A percentile compares a stretch with the other conserved stretches of the same genome.
Evolutionary conservation across 108 stramenopile genomes (phyloP).

Genomic region (Cyclotella sp.): DNA sequence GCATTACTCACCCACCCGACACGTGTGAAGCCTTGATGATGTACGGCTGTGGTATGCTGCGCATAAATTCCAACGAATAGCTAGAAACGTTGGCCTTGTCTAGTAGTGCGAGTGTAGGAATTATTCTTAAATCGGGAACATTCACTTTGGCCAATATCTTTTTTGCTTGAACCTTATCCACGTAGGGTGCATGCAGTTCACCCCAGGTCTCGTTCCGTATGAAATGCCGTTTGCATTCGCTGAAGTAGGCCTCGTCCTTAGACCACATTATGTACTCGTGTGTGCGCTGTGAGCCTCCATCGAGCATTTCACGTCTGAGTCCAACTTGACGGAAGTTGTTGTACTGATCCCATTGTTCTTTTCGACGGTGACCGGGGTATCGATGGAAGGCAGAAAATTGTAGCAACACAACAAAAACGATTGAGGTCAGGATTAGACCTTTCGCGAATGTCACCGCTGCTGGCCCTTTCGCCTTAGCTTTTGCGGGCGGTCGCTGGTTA

Average conservation of each 20-base stretch:
- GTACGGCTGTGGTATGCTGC: conserved; percentile 16
- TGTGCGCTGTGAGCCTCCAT: background rate
- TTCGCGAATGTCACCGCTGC: background rate
- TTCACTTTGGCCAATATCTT: conserved; percentile 6
- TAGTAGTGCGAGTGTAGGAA: conserved; percentile 16
- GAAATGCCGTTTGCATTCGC: background rate
- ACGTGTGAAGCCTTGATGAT: conserved; percentile 26
- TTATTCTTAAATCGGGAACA: conserved; percentile 12
- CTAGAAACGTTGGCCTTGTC: conserved; percentile 5
- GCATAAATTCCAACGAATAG: conserved; percentile 27
- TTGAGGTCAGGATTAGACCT: background rate
- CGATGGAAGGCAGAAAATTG: background rate
- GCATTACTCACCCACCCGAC: conserved; percentile 19
- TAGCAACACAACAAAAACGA: background rate
- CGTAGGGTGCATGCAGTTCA: conserved; percentile 18
- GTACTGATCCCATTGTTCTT: background rate
- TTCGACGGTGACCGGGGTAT: background rate
- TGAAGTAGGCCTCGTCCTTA: conserved; percentile 20
- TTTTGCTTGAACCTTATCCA: conserved; percentile 25
- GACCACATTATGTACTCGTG: conserved; percentile 28
- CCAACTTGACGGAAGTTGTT: background rate
- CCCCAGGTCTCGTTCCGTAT: conserved; percentile 30
- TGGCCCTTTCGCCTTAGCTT: background rate
- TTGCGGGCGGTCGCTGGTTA: background rate
- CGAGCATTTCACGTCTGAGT: background rate